These are phyloP conservation scores for Fusarium brachygibbosum DNA, from an alignment of 2,329 filamentous ascomycete species.

Conservation along the genomic window DNA sequence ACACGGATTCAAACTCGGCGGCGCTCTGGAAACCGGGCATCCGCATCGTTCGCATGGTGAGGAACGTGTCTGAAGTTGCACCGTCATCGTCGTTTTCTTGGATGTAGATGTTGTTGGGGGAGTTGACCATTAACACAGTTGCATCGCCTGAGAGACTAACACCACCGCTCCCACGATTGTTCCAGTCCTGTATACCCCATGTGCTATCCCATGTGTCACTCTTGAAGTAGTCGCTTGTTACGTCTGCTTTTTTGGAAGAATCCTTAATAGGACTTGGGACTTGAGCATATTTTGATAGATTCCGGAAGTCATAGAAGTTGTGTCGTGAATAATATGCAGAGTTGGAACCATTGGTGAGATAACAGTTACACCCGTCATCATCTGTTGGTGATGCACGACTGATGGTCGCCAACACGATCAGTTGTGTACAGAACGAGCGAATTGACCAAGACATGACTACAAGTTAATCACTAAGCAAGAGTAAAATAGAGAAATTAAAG, in stretches of 20 bases:
- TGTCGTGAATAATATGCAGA: constrained; percentile 61
- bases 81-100: constrained; percentile 57
- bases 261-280: constrained; percentile 53
- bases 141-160: constrained; percentile 48
- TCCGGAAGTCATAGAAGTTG: constrained; percentile 65
- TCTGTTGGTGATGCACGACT: constrained; percentile 17
- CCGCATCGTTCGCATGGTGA: constrained; percentile 63
- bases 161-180: constrained; percentile 55
- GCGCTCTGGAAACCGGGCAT: constrained; percentile 61
- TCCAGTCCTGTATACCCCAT: constrained; percentile 59
- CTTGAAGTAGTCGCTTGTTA: constrained; percentile 58
- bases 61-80: constrained; percentile 56
- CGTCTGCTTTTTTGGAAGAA: constrained; percentile 44
- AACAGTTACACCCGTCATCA: constrained; percentile 61
- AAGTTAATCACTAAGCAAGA: background rate
- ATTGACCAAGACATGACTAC: constrained; percentile 23
- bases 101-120: constrained; percentile 62
- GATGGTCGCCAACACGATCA: constrained; percentile 13
- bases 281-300: constrained; percentile 56
- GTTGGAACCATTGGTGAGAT: constrained; percentile 61
- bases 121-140: constrained; percentile 57
- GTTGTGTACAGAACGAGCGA: constrained; percentile 11
- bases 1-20: constrained; percentile 61
- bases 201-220: constrained; percentile 53
- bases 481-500: background rate